These are phyloP conservation scores for Bauhinia variegata DNA, from an alignment of 306 rosid genomes.

Conservation along the genomic window DNA sequence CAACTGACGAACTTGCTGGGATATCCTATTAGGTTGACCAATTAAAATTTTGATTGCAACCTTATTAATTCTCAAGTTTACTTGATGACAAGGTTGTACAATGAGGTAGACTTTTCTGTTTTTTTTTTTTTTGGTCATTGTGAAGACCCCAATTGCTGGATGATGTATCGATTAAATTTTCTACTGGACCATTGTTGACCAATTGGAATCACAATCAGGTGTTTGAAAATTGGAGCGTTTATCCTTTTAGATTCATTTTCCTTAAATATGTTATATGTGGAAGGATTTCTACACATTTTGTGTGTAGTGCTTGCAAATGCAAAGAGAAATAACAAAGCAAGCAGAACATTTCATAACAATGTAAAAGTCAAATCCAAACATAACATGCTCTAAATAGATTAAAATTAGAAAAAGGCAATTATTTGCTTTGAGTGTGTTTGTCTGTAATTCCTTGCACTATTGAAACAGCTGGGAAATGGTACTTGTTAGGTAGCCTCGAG, in stretches of 20 bases:
- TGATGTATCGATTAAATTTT: neutral
- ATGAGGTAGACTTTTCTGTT: constrained; percentile 14
- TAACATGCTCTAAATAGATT: too few relatives aligned
- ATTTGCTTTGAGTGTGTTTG: too few relatives aligned
- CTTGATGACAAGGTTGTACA: constrained; percentile 15
- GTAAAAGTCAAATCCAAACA: too few relatives aligned
- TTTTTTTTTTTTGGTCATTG: constrained; percentile 23
- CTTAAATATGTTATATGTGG: neutral
- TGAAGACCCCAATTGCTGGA: constrained; percentile 12
- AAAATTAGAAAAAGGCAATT: too few relatives aligned
- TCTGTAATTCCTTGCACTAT: too few relatives aligned
- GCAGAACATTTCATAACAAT: too few relatives aligned
- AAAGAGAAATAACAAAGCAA: too few relatives aligned
- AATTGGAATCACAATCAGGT: too few relatives aligned
- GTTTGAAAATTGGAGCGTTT: neutral
- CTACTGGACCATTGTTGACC: neutral
- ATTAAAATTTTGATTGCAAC: constrained; percentile 48
- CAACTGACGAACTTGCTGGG: constrained; percentile 27
- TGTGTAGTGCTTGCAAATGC: too few relatives aligned
- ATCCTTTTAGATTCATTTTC: neutral
- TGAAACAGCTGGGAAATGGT: too few relatives aligned
- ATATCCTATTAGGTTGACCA: constrained; percentile 37
- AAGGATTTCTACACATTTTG: too few relatives aligned
- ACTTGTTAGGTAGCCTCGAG: too few relatives aligned
- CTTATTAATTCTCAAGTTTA: constrained; percentile 30